Conservation (phyloP, 1,284 basidiomycete genomes). For the Trametes pubescens region DNA sequence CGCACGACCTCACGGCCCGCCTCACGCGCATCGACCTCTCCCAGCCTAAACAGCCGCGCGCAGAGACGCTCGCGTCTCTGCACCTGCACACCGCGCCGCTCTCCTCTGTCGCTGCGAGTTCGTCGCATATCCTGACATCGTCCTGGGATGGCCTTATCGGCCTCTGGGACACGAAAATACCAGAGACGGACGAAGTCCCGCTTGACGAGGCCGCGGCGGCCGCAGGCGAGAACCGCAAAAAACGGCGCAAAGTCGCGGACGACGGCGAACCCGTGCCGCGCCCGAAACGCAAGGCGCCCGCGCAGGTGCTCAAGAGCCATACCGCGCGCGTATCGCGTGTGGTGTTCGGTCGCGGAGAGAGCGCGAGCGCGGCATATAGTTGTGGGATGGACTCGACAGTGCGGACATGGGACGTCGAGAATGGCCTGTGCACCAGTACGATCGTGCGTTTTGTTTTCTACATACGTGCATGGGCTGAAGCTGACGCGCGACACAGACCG, state of each 20-base stretch:
- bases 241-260: slow-evolving; percentile 55
- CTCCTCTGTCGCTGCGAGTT: slow-evolving; percentile 68
- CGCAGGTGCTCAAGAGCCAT: slow-evolving; percentile 76
- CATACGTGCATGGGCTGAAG: neutral
- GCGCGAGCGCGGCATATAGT: slow-evolving; percentile 59
- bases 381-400: slow-evolving; percentile 83
- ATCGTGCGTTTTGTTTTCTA: slow-evolving; percentile 58
- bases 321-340: slow-evolving; percentile 75
- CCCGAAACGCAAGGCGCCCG: slow-evolving; percentile 67
- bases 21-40: slow-evolving; percentile 61
- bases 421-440: slow-evolving; percentile 70
- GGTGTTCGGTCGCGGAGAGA: slow-evolving; percentile 50
- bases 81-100: slow-evolving; percentile 81
- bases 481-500: slow-evolving; percentile 51
- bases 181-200: slow-evolving; percentile 69
- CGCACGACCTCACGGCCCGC: slow-evolving; percentile 83
- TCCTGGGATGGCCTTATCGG: slow-evolving; percentile 87
- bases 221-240: slow-evolving; percentile 56
- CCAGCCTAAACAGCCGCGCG: slow-evolving; percentile 42
- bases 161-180: slow-evolving; percentile 75
- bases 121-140: slow-evolving; percentile 69
- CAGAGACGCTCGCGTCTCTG: slow-evolving; percentile 62
- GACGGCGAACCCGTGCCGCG: slow-evolving; percentile 38
- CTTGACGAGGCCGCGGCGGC: slow-evolving; percentile 28
- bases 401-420: slow-evolving; percentile 75